Evolutionary conservation across 306 rosid species (phyloP), one percentile per base, ranked within the genome.

Genomic region (Canavalia gladiata): DNA sequence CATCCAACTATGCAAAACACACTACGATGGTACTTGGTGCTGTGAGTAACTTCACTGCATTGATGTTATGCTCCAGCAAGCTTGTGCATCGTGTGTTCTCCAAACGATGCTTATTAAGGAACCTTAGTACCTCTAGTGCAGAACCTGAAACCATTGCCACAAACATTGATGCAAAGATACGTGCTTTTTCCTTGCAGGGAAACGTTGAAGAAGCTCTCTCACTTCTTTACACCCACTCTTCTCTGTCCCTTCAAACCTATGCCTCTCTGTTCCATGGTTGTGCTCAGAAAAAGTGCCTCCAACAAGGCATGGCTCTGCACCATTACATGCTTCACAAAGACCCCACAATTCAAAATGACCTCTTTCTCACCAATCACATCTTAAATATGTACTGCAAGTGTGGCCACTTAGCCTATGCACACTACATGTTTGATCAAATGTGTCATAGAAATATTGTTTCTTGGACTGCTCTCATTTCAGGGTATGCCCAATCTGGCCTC

Each of bases 401-500:
- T 49, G 97, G 95, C 12, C 76, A 72, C 49, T 62, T 91, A 7
- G 83, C 45, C 4, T 83, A 51, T 55, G 95, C 93, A n/a, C 88
- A 49, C 42, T 47, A 76, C 35, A 3, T 95, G 86, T 95, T 95
- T 49, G 91, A 91, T 62, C 72, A 77, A 90, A 93, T 93, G 98
- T 91, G 91, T 0, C 73, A 6, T 0, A 91, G 87, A 88, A 95
- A 95, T 56, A 34, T 84, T 81, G 91, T 95, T 65, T 90, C 99
- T 79, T 95, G 98, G 98, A 93, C 94, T 57, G 94, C 84, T 60
- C 93, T 95, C 43, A 72, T 95, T 81, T 88, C 98, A 3, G 96
- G 95, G 9, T 90, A 91, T 41, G 93, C 94, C 0, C 93, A 88
- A 39, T 51, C 72, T 2, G 88, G 91, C 3, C 60, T 28, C 11